phyloP scores from a whole-genome alignment of 805 yeast species.

The Spathaspora passalidarum region DNA sequence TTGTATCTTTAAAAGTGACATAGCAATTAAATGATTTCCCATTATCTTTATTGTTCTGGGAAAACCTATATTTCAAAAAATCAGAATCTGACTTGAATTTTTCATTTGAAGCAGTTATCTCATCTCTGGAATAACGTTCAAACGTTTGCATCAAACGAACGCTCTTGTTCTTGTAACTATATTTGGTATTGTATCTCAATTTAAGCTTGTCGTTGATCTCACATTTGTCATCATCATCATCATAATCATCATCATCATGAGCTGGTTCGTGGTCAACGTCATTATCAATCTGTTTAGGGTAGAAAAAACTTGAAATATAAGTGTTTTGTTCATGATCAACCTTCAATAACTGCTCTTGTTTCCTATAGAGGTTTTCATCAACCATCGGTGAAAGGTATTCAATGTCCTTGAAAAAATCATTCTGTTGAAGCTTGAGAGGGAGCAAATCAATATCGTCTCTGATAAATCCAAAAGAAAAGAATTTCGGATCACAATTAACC shows the following conservation, averaged over 20 bases:
- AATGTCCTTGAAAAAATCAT: constrained; percentile 51
- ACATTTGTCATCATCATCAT: constrained; percentile 8
- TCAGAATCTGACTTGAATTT: constrained; percentile 9
- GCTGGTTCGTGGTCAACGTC: constrained; percentile 8
- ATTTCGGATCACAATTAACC: constrained; percentile 65
- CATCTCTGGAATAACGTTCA: constrained; percentile 11
- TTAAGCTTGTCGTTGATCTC: constrained; percentile 16
- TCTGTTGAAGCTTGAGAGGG: constrained; percentile 50
- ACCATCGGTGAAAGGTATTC: constrained; percentile 49
- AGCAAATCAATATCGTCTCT: constrained; percentile 60
- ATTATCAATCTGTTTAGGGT: constrained; percentile 16
- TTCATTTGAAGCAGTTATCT: constrained; percentile 2
- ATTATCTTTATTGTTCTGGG: constrained; percentile 4
- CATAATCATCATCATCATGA: constrained; percentile 15
- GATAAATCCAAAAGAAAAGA: constrained; percentile 64
- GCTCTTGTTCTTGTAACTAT: constrained; percentile 13
- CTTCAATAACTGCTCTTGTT: constrained; percentile 41
- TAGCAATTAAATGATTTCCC: constrained; percentile 35
- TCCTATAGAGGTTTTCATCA: constrained; percentile 29
- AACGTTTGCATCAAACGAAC: constrained; percentile 13
- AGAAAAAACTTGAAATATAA: constrained; percentile 28
- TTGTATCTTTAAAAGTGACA: constrained; percentile 22
- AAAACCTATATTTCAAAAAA: constrained; percentile 6
- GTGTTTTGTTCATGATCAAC: constrained; percentile 23
- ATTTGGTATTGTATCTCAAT: constrained; percentile 14